Evolutionary conservation across 176 grass and related monocot genomes (phyloP), one percentile per base, ranked within the genome.

Genomic region (Aegilops tauschii): DNA sequence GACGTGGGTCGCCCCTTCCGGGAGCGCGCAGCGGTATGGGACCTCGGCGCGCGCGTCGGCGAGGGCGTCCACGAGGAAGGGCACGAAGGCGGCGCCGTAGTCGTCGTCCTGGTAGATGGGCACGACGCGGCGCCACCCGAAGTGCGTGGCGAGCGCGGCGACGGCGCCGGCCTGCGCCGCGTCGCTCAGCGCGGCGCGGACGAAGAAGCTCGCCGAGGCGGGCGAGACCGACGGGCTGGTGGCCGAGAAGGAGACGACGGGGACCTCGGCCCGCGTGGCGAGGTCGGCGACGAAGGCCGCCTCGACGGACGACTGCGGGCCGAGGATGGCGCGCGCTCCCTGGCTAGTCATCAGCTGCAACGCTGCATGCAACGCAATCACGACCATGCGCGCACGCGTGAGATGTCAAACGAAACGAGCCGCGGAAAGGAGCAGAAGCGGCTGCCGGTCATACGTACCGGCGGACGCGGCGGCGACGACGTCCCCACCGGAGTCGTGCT

Each of bases 181-280:
- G 76, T 88, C 91, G 85, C 71, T 87, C 17, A 64, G 44, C 18
- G 82, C 79, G 11, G 85, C 93, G 77, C 91, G 93, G 12, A 37
- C 65, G 91, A 95, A 95, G 89, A 89, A 95, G 23, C 70, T 30
- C 16, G 49, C 69, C 13, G 5, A 30, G 29, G 79, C 4, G 14
- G 76, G 69, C 8, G 86, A 87, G 49, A 95, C 84, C 20, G 93
- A 93, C 4, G 93, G 91, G 91, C 91, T 93, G 4, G 93, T 95
- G 36, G 93, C 88, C 6, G 93, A 91, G 88, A 93, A 91, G 62
- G 88, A 89, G 5, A 95, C 86, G 12, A 93, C 68, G 36, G 93
- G 93, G 83, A 95, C 77, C 34, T 85, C 68, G 12, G 65, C 70
- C 40, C 45, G 49, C 52, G 86, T 80, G 67, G 86, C 91, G 34